Evolutionary conservation across 345 rosid species (phyloP).

Genomic region (Citrus maxima): DNA sequence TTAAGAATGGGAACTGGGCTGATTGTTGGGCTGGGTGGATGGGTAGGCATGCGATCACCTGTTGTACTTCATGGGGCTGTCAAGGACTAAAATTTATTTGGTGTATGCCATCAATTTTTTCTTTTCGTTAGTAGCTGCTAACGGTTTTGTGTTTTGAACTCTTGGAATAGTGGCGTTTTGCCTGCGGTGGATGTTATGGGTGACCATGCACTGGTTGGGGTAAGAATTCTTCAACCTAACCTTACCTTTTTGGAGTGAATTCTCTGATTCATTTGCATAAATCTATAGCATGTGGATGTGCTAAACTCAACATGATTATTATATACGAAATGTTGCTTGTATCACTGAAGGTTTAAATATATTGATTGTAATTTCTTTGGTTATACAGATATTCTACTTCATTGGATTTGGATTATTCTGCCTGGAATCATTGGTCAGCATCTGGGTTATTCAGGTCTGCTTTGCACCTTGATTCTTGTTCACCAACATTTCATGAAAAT

Average conservation of each 20-base stretch:
- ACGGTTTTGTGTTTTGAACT: constrained; percentile 6
- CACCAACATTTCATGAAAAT: neutral
- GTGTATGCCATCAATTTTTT: neutral
- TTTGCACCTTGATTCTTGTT: neutral
- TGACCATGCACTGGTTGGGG: constrained; percentile 55
- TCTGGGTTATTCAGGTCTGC: constrained; percentile 89
- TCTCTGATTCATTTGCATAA: neutral
- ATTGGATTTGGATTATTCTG: constrained; percentile 78
- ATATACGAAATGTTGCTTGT: neutral
- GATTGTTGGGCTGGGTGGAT: neutral
- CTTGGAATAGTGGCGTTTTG: constrained; percentile 69
- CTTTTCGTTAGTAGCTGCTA: neutral
- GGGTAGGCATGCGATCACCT: neutral
- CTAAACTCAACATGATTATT: neutral
- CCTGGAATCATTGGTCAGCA: constrained; percentile 68
- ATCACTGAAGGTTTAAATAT: neutral
- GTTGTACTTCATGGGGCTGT: neutral
- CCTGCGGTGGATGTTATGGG: constrained; percentile 69
- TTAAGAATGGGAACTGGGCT: neutral
- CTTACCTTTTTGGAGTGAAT: neutral
- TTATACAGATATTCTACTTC: constrained; percentile 74
- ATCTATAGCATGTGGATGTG: neutral
- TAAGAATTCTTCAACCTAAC: constrained; percentile 30
- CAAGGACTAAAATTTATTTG: neutral
- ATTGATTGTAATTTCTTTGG: constrained; percentile 1